A percentile compares a stretch with the other conserved stretches of the same genome.
These are phyloP conservation scores for Paramecium sexaurelia DNA, from an alignment of 73 alveolate species.

Conservation along the genomic window DNA sequence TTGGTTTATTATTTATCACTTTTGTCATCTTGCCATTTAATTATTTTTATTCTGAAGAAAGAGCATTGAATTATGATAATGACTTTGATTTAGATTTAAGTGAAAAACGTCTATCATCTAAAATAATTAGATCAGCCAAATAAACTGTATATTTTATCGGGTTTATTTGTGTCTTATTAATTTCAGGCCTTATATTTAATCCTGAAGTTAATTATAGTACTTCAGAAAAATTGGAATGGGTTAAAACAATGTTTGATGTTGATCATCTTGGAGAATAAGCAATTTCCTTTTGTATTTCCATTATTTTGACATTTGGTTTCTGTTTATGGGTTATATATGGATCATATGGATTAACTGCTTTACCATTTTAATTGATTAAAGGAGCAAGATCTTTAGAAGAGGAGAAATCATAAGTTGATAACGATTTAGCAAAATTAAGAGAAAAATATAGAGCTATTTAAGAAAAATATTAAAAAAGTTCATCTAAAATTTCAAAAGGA, in stretches of 20 bases:
- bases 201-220: constrained; percentile 53
- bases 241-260: constrained; percentile 65
- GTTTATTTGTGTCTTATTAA: background rate
- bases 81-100: constrained; percentile 47
- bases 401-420: constrained; percentile 73
- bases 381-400: constrained; percentile 78
- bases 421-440: constrained; percentile 75
- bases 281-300: constrained; percentile 64
- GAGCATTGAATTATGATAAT: constrained; percentile 41
- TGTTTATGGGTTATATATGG: constrained; percentile 70
- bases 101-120: constrained; percentile 51
- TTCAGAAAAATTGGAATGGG: constrained; percentile 58
- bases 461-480: constrained; percentile 75
- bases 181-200: constrained; percentile 3
- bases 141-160: constrained; percentile 48
- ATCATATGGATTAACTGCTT: constrained; percentile 78
- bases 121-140: constrained; percentile 55
- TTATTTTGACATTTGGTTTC: constrained; percentile 73
- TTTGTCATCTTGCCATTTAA: constrained; percentile 76
- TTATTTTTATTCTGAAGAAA: constrained; percentile 76
- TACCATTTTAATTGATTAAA: constrained; percentile 76
- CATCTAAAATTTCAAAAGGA: constrained; percentile 72
- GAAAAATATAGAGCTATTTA: constrained; percentile 77
- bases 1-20: constrained; percentile 64
- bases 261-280: constrained; percentile 67